Evolutionary conservation across 192 early-diverging fungal species (phyloP).

Genomic region (Coemansia sp.): DNA sequence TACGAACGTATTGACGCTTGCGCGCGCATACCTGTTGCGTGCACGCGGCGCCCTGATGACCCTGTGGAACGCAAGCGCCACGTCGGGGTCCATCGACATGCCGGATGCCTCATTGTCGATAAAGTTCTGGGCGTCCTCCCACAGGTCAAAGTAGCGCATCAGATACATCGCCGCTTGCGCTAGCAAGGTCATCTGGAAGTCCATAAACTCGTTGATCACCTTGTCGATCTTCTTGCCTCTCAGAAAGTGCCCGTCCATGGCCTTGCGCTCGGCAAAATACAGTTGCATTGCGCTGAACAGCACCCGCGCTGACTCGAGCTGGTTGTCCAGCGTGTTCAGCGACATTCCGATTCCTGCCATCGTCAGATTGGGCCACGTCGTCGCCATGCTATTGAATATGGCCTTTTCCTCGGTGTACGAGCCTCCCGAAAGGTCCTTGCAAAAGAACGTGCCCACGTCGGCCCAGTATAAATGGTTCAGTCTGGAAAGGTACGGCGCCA

Average conservation of each 20-base stretch:
- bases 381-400: neutral
- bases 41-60: neutral
- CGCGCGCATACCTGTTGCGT: slow-evolving; percentile 1
- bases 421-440: neutral
- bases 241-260: slow-evolving; percentile 7
- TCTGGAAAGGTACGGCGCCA: slow-evolving; percentile 15
- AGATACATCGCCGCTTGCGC: slow-evolving; percentile 22
- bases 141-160: slow-evolving; percentile 16
- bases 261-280: slow-evolving; percentile 14
- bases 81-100: neutral
- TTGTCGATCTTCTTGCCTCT: neutral
- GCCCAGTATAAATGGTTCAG: slow-evolving; percentile 4
- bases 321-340: neutral
- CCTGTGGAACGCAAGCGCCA: neutral
- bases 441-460: neutral
- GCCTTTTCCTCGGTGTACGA: neutral
- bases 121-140: neutral
- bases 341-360: neutral
- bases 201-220: slow-evolving; percentile 10
- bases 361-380: neutral
- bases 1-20: slow-evolving; percentile 23
- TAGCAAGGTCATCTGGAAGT: slow-evolving; percentile 22
- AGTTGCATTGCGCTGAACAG: slow-evolving; percentile 25
- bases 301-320: slow-evolving; percentile 10
- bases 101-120: neutral